Evolutionary conservation across 2,329 filamentous ascomycete species (phyloP), one percentile per base, ranked within the genome.

Genomic region (Capronia epimyces): DNA sequence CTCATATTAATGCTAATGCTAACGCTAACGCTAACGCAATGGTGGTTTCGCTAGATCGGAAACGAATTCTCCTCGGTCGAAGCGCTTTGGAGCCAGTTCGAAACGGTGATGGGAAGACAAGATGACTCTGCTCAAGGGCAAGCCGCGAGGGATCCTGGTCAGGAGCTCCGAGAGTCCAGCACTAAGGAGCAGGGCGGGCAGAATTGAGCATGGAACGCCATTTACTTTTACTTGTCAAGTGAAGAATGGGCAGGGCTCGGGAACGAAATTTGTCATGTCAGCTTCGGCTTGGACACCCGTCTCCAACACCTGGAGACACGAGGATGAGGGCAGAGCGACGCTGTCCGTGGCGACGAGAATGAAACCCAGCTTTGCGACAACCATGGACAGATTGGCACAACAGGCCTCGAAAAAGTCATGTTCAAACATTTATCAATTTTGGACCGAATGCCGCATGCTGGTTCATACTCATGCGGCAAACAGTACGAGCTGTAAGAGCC

Each of bases 51-150:
- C 22, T 48, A 88, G 83, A 84, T 98, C 46, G 93, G 93, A 31
- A 95, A 95, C 69, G 93, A 98, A 65, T 96, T 98, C 71, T 84
- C 87, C n/a, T 90, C 89, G 3, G 93, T 98, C 37, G 93, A 98
- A 69, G 89, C 89, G 24, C 78, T 98, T 13, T 98, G 93, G 93
- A 94, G 87, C 32, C 89, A 95, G 64, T 97, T 98, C 65, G 93
- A 98, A 72, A 87, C 84, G 60, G 90, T 97, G 62, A 97, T 96
- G 90, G 87, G 81, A 7, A 87, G 85, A 63, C 79, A 85, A 10
- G 67, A 69, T 27, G 68, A 68, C 46, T 62, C 37, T 9, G 66
- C 66, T 44, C 55, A 67, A 16, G 62, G 62, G 8, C 43, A 16
- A n/a, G 13, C n/a, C 27, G 21, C n/a, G 40, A 41, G 16, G 50